Base-by-base conservation (phyloP, 2,329 filamentous ascomycete genomes). In the Colletotrichum sp. region DNA sequence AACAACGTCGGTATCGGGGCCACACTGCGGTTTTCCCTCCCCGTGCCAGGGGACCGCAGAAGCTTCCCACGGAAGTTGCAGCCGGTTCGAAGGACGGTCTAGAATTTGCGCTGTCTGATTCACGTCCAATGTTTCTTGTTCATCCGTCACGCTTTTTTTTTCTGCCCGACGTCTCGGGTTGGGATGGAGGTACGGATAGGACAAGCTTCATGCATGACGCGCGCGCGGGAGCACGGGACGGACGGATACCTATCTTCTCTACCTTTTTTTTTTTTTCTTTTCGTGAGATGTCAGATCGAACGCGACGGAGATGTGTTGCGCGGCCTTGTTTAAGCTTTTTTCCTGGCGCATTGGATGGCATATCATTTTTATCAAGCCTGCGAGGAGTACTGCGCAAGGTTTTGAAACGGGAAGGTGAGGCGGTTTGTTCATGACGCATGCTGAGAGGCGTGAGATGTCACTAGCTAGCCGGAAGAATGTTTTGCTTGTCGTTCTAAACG, bases 1-100 rank as follows among this genome's bases (percentile, higher is more conserved):
- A 75, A 75, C 73, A 55, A 25, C 22, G 22, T 39, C 25, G 34
- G 57, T 68, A 75, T 69, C 70, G 73, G 70, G 64, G 59, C 64
- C 67, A 65, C 61, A 25, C 11, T 28, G 67, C 27, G 60, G 32
- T 59, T 32, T 39, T 39, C 39, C 28, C 39, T 8, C 22, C 22
- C 34, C 28, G 27, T 60, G 59, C 36, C 39, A 39, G 48, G 22
- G 32, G 67, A 16, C 44, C 34, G 65, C n/a, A 66, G 65, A 28
- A 12, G 34, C 12, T n/a, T 64, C 32, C 48, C 66, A 39, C 71
- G 68, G 65, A 61, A 69, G 61, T 64, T 64, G 27, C 22, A 59
- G 27, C 55, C 27, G 55, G 22, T 59, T 19, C n/a, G 44, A 48
- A 48, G 44, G 44, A 48, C n/a, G 44, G 44, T 48, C 44, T 48